Base-by-base conservation (phyloP, 1,284 basidiomycete species). In the Cutaneotrichosporon sp. region DNA sequence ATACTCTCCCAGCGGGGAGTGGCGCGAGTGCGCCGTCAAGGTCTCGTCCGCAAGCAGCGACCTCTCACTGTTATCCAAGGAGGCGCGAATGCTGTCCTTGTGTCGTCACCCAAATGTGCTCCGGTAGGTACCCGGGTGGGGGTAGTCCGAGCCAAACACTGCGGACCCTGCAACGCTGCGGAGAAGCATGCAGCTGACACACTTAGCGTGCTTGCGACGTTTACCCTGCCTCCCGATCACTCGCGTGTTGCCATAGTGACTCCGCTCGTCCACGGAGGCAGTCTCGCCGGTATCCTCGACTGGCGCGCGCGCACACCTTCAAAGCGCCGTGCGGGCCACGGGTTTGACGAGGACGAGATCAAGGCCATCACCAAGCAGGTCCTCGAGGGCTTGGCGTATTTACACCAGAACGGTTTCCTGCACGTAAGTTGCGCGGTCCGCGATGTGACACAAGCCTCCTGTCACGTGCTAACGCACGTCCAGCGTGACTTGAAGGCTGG, bases 401-500 rank as follows among this genome's bases (percentile, higher is more conserved):
- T 98, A 22, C 95, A 98, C 81, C 89, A 87, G 72, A 87, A 89
- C 38, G 87, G 89, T 13, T 90, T 97, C 75, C 93, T 98, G 56
- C 95, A 98, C 75, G 76, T 77, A 47, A 62, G 76, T 71, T 1
- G n/a, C n/a, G n/a, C n/a, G n/a, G n/a, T n/a, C 27, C 7, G 9
- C 20, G 18, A 31, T 52, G 47, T 60, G 22, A 57, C 54, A 47
- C 45, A 20, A 45, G 2, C n/a, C 43, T 22, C 43, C 43, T 27
- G 47, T 50, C 47, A 50, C 47, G 47, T 50, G 27, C 47, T 50
- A 31, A 50, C 47, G 47, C 47, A 50, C 27, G 27, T 50, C 18
- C 58, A 78, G 76, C 62, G 76, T 49, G 76, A 78, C 59, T 59
- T 78, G 33, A 78, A 78, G 67, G 91, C 95, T 7, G 95, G 95